These are phyloP conservation scores for Plenodomus biglobosus DNA, from an alignment of 2,329 filamentous ascomycete species.

Conservation along the genomic window DNA sequence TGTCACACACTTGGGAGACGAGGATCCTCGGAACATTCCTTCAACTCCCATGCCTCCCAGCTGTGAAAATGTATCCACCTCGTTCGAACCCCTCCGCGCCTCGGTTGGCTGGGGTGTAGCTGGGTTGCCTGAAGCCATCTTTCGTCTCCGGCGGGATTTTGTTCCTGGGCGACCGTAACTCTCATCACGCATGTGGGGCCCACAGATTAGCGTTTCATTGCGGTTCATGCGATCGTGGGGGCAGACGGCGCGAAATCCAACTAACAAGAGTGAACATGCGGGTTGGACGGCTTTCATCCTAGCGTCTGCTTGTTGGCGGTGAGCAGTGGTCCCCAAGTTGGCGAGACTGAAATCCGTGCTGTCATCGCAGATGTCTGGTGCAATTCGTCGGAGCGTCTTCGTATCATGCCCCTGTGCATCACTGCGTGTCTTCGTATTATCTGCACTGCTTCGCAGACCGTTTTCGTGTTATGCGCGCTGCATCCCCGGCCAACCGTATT, in stretches of 20 bases:
- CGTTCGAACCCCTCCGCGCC: constrained; percentile 2
- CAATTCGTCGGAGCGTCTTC: not conserved
- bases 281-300: not conserved
- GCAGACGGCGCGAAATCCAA: not conserved
- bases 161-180: constrained; percentile 7
- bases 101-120: not conserved
- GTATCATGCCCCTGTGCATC: not conserved
- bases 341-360: not conserved
- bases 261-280: not conserved
- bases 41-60: constrained; percentile 1
- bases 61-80: constrained; percentile 4
- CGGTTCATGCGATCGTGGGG: constrained; percentile 6
- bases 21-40: constrained; percentile 4
- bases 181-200: constrained; percentile 7
- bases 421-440: too few relatives aligned
- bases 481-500: not conserved
- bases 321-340: not conserved
- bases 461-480: too few relatives aligned
- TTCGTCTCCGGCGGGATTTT: constrained; percentile 5
- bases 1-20: not conserved
- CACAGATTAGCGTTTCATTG: constrained; percentile 8
- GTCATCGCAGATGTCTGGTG: not conserved
- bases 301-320: not conserved
- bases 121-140: constrained; percentile 4
- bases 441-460: too few relatives aligned